phyloP scores from a whole-genome alignment of 1,284 basidiomycete genomes.

The Gymnopus androsaceus region DNA sequence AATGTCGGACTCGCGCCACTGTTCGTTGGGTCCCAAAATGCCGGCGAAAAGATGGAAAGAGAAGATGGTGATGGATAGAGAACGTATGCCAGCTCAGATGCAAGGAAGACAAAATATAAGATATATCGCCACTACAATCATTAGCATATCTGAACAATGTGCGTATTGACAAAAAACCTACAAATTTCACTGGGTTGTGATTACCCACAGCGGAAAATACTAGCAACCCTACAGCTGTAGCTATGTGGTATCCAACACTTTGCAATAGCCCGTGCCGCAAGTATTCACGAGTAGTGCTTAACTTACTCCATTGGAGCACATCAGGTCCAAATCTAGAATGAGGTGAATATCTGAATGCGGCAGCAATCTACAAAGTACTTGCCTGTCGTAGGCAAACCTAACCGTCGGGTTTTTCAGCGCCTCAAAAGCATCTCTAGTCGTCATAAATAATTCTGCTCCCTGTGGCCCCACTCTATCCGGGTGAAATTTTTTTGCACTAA shows the following conservation, averaged over 20 bases:
- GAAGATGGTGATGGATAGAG: constrained; percentile 54
- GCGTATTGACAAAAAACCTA: constrained; percentile 46
- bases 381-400: constrained; percentile 87
- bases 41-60: constrained; percentile 21
- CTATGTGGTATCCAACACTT: constrained; percentile 73
- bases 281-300: constrained; percentile 70
- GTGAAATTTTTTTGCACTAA: constrained; percentile 72
- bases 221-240: constrained; percentile 60
- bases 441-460: constrained; percentile 72
- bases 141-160: constrained; percentile 12
- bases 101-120: constrained; percentile 59
- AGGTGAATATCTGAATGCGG: constrained; percentile 3
- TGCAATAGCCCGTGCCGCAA: constrained; percentile 68
- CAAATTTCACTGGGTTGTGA: constrained; percentile 63
- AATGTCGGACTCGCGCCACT: constrained; percentile 33
- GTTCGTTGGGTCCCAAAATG: constrained; percentile 32
- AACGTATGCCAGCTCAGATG: constrained; percentile 64
- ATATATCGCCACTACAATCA: constrained; percentile 72
- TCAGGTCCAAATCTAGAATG: constrained; percentile 68
- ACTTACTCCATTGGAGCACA: constrained; percentile 67
- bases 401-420: constrained; percentile 77
- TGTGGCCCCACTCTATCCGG: constrained; percentile 74
- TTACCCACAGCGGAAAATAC: constrained; percentile 65
- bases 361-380: constrained; percentile 3
- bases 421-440: constrained; percentile 77